These are phyloP conservation scores for Aspergillus wentii DNA, from an alignment of 495 filamentous ascomycete species.

Conservation along the genomic window DNA sequence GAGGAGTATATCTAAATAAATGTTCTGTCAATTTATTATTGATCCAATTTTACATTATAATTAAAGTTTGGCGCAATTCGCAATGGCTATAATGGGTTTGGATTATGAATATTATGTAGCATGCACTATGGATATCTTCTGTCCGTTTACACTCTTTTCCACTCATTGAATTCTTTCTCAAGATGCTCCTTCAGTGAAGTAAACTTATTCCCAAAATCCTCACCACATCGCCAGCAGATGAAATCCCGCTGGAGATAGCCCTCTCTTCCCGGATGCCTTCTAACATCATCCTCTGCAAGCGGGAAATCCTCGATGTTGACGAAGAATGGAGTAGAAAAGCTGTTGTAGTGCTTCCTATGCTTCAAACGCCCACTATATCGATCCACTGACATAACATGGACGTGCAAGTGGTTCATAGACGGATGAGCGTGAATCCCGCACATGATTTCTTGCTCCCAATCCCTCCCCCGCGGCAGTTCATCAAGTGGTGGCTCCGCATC, in stretches of 20 bases:
- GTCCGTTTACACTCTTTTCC: constrained; percentile 60
- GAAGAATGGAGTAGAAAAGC: constrained; percentile 85
- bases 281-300: constrained; percentile 53
- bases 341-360: constrained; percentile 87
- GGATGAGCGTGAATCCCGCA: constrained; percentile 81
- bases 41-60: no score
- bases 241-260: constrained; percentile 59
- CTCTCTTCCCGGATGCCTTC: constrained; percentile 49
- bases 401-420: constrained; percentile 89
- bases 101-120: no score
- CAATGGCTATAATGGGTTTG: no score
- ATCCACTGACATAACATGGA: constrained; percentile 81
- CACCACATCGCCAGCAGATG: constrained; percentile 81
- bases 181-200: constrained; percentile 74
- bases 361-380: constrained; percentile 64
- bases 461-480: constrained; percentile 61
- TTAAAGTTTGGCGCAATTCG: not conserved
- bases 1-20: no score
- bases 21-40: no score
- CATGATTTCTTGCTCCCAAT: constrained; percentile 74
- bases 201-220: constrained; percentile 68
- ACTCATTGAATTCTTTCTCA: constrained; percentile 71
- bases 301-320: constrained; percentile 79
- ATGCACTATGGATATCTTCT: no score
- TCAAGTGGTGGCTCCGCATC: constrained; percentile 33